Percentiles rank a stretch among this genome's conserved stretches.
Conservation (phyloP, 257 asterid genomes). For the Solanum stenotomum region DNA sequence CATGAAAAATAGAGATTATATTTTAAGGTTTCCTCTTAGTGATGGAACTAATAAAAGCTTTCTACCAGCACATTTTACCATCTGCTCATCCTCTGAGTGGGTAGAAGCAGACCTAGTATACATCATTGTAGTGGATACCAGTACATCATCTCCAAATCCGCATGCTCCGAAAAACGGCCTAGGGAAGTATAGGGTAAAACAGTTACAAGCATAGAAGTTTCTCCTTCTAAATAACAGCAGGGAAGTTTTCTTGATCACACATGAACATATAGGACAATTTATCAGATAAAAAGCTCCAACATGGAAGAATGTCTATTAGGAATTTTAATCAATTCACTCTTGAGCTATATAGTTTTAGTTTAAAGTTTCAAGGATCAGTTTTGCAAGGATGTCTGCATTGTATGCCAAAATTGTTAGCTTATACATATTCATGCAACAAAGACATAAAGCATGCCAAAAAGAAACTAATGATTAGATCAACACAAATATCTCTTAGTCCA, state of each 20-base stretch:
- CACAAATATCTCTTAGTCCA: neutral
- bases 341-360: neutral
- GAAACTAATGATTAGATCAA: neutral
- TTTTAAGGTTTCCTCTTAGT: slow-evolving; percentile 10
- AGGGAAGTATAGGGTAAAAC: slow-evolving; percentile 1
- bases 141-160: slow-evolving; percentile 70
- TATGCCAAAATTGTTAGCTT: neutral
- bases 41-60: slow-evolving; percentile 49
- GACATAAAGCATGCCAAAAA: neutral
- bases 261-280: neutral
- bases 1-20: neutral
- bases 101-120: slow-evolving; percentile 32
- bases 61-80: slow-evolving; percentile 45
- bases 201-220: neutral
- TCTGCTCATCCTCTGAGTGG: slow-evolving; percentile 19
- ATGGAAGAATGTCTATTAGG: neutral
- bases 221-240: neutral
- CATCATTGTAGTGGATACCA: slow-evolving; percentile 81
- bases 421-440: neutral
- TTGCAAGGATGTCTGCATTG: neutral
- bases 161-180: slow-evolving; percentile 60
- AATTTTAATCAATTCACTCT: neutral
- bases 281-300: neutral
- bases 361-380: neutral
- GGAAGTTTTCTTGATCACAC: neutral